Base-by-base conservation (phyloP, 2,329 filamentous ascomycete species). In the Hypomyces rosellus region DNA sequence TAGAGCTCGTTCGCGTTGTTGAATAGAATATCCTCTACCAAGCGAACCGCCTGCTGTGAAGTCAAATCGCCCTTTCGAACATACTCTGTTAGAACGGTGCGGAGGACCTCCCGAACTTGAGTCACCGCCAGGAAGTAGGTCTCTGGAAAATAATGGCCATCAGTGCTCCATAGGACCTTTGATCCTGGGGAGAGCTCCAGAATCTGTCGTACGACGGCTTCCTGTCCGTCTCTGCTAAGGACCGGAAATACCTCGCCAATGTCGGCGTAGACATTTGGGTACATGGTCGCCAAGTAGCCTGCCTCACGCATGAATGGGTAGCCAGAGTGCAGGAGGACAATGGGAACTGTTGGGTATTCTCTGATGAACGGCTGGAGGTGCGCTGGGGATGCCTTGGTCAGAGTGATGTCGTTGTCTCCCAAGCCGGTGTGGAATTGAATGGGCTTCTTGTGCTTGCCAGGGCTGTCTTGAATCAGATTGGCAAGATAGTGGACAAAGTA, bases 381-480 rank as follows among this genome's bases (percentile, higher is more conserved):
- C 1, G 87, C 80, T 1, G 89, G 88, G 39, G 89, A 92, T 0
- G 88, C 79, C 46, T 77, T 78, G 3, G 80, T 70, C 22, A 95
- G 71, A 4, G 74, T 78, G 46, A 93, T 85, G 59, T 93, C 88
- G 57, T 84, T 87, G 61, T 93, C 89, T 1, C 89, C 88, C 0
- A 93, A 74, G 0, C 88, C 88, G 0, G 88, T 93, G 60, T 95
- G 89, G 56, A 95, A 86, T 61, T 95, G 89, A 12, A 95, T 72
- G 0, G 88, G 87, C 63, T 92, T 93, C 50, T 78, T 79, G 51
- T 66, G 58, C 1, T 68, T 66, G 3, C 63, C 64, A 15, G 63
- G 65, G 33, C 70, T 67, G 36, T 74, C 68, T 8, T 71, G 66
- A 46, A 92, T 76, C 25, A 82, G 64, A 42, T 76, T 71, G 6